Base-by-base conservation (phyloP, 2,329 filamentous ascomycete species). In the Magnaporthiopsis incrustans region DNA sequence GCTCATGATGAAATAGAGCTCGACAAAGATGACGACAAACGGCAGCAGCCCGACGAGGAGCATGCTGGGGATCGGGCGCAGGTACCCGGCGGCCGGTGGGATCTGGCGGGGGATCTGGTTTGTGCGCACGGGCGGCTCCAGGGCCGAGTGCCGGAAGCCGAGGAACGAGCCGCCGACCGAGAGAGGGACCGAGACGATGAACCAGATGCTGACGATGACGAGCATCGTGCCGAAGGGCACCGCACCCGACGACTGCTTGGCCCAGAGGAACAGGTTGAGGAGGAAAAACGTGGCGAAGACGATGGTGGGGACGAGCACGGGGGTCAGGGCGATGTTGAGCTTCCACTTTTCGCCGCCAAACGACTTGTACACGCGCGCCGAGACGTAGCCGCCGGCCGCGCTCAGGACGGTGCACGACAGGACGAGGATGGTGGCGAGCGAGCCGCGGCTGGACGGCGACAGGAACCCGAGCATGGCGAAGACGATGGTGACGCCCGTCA, bases 1-100 rank as follows among this genome's bases (percentile, higher is more conserved):
- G 78, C 89, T 96, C 91, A 99, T 96, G 80, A 99, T 97, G 78
- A 98, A 98, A 83, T 97, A 98, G 2, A 99, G 87, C 79, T 99
- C 95, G 60, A 98, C 93, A 69, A 98, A 97, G 73, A 99, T 98
- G 67, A 95, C 94, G 60, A 91, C 92, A 71, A 99, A 99, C 0
- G 95, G 95, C 32, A 98, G 82, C 62, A 98, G 88, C 63, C 95
- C 95, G 30, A 96, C 94, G 27, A 98, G 84, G 22, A 97, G 83
- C 85, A 97, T 94, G 68, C 91, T 96, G 1, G 95, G 95, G 10
- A 97, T 78, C 0, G 91, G 91, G 67, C 89, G 89, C 61, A 98
- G 87, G 71, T 96, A 97, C 11, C 89, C 91, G 60, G 87, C 85
- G 18, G 66, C 60, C 0, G 91, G 92, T 14, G 95, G 95, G 62